phyloP scores from a whole-genome alignment of 257 asterid genomes.

The Salvia miltiorrhiza region DNA sequence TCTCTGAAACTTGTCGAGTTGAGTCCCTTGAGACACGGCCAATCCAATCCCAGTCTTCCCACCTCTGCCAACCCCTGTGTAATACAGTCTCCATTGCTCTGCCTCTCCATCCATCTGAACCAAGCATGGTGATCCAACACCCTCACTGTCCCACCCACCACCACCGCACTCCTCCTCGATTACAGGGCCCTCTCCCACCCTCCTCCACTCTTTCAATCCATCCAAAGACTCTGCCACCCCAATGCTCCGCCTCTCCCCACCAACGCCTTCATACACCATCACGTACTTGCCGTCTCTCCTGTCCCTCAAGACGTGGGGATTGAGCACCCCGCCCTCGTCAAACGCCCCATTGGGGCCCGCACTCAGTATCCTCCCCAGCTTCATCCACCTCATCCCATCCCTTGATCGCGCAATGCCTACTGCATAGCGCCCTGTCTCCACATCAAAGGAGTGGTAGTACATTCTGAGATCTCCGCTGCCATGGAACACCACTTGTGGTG shows the following conservation, averaged over 20 bases:
- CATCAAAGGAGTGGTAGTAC: conserved; percentile 80
- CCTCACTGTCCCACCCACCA: conserved; percentile 79
- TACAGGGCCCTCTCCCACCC: conserved; percentile 44
- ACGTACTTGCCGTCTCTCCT: conserved; percentile 59
- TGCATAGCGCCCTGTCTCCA: conserved; percentile 32
- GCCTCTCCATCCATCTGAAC: conserved; percentile 72
- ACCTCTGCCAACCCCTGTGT: conserved; percentile 67
- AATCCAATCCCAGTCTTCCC: conserved; percentile 81
- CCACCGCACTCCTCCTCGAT: conserved; percentile 37
- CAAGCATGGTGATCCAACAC: conserved; percentile 74
- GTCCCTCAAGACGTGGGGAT: conserved; percentile 54
- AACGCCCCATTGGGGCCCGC: conserved; percentile 45
- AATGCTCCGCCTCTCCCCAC: conserved; percentile 46
- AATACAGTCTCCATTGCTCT: conserved; percentile 83
- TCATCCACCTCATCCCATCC: conserved; percentile 87
- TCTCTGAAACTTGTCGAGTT: conserved; percentile 39
- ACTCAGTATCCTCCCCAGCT: conserved; percentile 61
- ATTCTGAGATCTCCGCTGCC: conserved; percentile 67
- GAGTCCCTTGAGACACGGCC: conserved; percentile 60
- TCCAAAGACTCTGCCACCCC: conserved; percentile 63
- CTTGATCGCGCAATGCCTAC: conserved; percentile 82
- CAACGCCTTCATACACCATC: conserved; percentile 86
- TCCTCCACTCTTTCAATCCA: conserved; percentile 78
- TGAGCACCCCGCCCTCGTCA: conserved; percentile 55
- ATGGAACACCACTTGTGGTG: conserved; percentile 78